Base-by-base conservation (phyloP, 2,329 filamentous ascomycete species). In the Colletotrichum lini region DNA sequence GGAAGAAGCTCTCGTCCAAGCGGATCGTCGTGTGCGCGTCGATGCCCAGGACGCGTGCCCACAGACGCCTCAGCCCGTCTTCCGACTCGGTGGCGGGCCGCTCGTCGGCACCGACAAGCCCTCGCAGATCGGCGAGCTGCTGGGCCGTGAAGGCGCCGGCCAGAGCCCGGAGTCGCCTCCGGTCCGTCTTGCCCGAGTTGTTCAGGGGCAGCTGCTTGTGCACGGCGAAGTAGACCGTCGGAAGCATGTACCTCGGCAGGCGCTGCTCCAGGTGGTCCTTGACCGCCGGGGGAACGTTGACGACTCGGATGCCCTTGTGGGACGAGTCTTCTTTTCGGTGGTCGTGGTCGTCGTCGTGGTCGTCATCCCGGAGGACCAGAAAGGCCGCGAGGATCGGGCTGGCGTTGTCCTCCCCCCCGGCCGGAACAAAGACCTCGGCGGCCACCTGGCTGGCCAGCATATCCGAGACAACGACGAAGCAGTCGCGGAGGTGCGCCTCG, bases 401-500 rank as follows among this genome's bases (percentile, higher is more conserved):
- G n/a, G 45, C 15, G 6, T 44, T 44, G 15, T 62, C 26, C 26
- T 26, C 26, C 26, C 26, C 59, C 4, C 59, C 59, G 10, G 45
- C 45, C 9, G 59, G 59, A n/a, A 50, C 12, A n/a, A 62, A 49
- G 47, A 62, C 50, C 16, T 62, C 59, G 26, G 59, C 59, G 9
- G 49, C 49, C 10, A 87, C 79, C 67, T 86, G 75, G 67, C 83
- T 88, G 50, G 89, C 49, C 49, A 50, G 49, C n/a, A 9, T 26
- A 15, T 50, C 9, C 10, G 15, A 13, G 26, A 26, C 26, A 4
- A 26, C 26, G 49, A 23, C n/a, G n/a, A n/a, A n/a, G 12, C 15
- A 26, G 16, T 45, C 15, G 49, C 49, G 49, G 21, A 89, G 35
- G 38, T 83, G 81, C n/a, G 89, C 76, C 76, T 89, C 89, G 47